A percentile compares a stretch with the other conserved stretches of the same genome.
Conservation (phyloP, 371 early-diverging fungal genomes). For the Entomophthora muscae region DNA sequence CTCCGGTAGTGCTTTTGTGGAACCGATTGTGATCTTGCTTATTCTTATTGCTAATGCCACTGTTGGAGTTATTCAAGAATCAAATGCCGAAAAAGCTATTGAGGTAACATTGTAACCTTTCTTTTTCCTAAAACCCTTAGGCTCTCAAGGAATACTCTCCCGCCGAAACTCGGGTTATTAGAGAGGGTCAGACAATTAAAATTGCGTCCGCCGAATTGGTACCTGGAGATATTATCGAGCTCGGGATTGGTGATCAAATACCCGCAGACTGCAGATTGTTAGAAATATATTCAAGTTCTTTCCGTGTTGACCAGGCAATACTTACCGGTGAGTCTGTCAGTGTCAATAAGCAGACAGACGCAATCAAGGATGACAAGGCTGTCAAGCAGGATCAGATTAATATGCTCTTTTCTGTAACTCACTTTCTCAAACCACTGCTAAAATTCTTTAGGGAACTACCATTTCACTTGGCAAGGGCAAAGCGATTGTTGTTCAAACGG, state of each 20-base stretch:
- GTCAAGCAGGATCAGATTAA: slow-evolving; percentile 92
- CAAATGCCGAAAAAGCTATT: slow-evolving; percentile 91
- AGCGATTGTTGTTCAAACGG: slow-evolving; percentile 80
- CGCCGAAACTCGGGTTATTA: slow-evolving; percentile 80
- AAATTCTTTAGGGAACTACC: slow-evolving; percentile 49
- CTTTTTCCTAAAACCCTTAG: slow-evolving; percentile 14
- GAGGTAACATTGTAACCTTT: slow-evolving; percentile 28
- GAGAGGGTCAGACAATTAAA: slow-evolving; percentile 46
- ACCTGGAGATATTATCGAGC: slow-evolving; percentile 88
- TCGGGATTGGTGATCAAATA: slow-evolving; percentile 85
- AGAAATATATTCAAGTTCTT: slow-evolving; percentile 49
- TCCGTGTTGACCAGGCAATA: slow-evolving; percentile 87
- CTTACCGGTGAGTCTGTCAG: slow-evolving; percentile 94
- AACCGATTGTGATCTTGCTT: slow-evolving; percentile 88
- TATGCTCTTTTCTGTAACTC: slow-evolving; percentile 71
- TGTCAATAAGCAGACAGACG: slow-evolving; percentile 56
- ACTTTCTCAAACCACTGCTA: background rate
- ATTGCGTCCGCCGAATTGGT: slow-evolving; percentile 69
- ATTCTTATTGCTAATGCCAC: slow-evolving; percentile 94
- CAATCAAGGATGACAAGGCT: slow-evolving; percentile 43
- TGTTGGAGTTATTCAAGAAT: slow-evolving; percentile 92
- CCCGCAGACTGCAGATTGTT: slow-evolving; percentile 90
- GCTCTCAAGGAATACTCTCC: slow-evolving; percentile 89
- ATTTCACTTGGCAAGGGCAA: slow-evolving; percentile 80
- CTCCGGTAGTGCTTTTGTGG: slow-evolving; percentile 73